These are phyloP conservation scores for Suillus variegatus DNA, from an alignment of 768 basidiomycete genomes.

Conservation along the genomic window DNA sequence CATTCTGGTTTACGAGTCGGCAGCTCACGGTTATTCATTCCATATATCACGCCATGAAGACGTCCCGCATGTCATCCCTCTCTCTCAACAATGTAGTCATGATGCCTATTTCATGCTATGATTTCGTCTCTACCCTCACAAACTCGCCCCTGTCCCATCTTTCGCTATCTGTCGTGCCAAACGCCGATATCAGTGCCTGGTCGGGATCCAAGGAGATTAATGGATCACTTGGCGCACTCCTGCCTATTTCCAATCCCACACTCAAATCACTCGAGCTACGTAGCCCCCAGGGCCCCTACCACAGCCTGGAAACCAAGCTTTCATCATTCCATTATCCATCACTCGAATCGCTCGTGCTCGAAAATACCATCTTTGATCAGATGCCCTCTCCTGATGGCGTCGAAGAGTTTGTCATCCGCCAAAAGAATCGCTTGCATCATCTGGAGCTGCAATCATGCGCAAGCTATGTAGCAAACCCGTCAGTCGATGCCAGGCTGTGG, in stretches of 20 bases:
- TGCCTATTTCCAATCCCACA: constrained; percentile 21
- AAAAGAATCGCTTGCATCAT: constrained; percentile 26
- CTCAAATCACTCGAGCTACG: constrained; percentile 25
- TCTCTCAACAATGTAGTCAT: constrained; percentile 25
- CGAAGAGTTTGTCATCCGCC: constrained; percentile 33
- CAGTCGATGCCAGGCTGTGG: constrained; percentile 25
- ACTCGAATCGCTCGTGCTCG: constrained; percentile 28
- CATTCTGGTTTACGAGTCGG: constrained; percentile 33
- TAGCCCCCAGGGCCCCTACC: constrained; percentile 31
- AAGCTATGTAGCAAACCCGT: constrained; percentile 23
- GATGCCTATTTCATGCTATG: constrained; percentile 26
- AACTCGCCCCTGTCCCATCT: constrained; percentile 31
- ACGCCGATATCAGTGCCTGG: constrained; percentile 30
- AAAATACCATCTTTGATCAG: constrained; percentile 32
- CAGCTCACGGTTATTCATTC: constrained; percentile 27
- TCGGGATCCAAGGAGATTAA: constrained; percentile 33
- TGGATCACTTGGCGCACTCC: constrained; percentile 25
- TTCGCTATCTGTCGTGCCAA: constrained; percentile 32
- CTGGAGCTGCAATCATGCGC: constrained; percentile 28
- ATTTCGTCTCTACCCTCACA: constrained; percentile 26
- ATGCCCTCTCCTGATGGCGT: constrained; percentile 21
- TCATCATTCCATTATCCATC: constrained; percentile 23
- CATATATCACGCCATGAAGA: constrained; percentile 23
- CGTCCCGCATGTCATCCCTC: constrained; percentile 22
- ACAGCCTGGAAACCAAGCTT: constrained; percentile 27